Percentiles rank a stretch among this genome's conserved stretches.
Evolutionary conservation across 2,329 filamentous ascomycete species (phyloP).

Genomic region (Daldinia sp.): DNA sequence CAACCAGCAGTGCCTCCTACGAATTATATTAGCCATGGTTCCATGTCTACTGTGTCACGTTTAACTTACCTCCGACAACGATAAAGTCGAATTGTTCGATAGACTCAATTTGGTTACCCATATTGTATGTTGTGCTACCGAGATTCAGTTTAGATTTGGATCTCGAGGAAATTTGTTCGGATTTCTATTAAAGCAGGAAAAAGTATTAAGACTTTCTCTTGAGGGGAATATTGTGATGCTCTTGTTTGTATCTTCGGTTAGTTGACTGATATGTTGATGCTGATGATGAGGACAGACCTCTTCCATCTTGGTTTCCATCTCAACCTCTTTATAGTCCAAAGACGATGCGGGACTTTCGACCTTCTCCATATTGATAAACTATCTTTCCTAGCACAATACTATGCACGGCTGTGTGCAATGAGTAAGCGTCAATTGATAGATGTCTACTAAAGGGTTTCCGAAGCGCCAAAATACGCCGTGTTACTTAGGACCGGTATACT

Average conservation of each 20-base stretch:
- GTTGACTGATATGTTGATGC: slow-evolving; percentile 10
- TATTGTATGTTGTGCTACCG: slow-evolving; percentile 6
- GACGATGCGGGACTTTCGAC: slow-evolving; percentile 18
- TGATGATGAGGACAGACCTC: slow-evolving; percentile 4
- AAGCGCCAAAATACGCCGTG: slow-evolving; percentile 22
- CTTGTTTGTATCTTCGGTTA: not conserved
- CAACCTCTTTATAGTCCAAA: slow-evolving; percentile 26
- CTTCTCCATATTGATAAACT: slow-evolving; percentile 7
- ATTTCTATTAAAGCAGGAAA: not conserved
- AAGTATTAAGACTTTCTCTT: not conserved
- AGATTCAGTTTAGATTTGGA: not conserved
- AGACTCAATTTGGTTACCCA: slow-evolving; percentile 28
- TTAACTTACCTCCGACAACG: slow-evolving; percentile 36
- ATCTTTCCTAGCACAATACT: slow-evolving; percentile 4
- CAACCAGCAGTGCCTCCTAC: slow-evolving; percentile 58
- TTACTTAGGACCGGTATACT: slow-evolving; percentile 21
- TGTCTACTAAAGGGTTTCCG: slow-evolving; percentile 6
- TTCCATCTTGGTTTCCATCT: not conserved
- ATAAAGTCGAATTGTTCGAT: slow-evolving; percentile 47
- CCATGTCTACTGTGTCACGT: not conserved
- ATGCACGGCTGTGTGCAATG: slow-evolving; percentile 23
- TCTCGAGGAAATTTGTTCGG: not conserved
- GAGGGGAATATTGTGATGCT: not conserved
- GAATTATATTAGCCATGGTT: not conserved
- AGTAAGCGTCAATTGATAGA: slow-evolving; percentile 29